Conservation (phyloP, 352 stramenopile genomes). For the Globisporangium viniferum region DNA sequence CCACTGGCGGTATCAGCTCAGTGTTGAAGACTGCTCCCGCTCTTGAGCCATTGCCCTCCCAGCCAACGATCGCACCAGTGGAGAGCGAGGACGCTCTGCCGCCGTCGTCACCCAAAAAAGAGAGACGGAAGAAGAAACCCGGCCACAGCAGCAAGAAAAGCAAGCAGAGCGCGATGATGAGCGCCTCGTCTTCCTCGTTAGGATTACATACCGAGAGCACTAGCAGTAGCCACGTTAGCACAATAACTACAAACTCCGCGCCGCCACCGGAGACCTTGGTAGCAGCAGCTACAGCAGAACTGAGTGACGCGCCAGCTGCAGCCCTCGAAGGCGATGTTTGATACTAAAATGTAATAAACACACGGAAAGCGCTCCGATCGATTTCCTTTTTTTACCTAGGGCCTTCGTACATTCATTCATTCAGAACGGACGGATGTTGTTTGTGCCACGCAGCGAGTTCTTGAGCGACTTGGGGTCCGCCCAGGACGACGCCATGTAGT, state of each 20-base stretch:
- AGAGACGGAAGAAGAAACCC: slow-evolving; percentile 10
- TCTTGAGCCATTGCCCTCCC: background rate
- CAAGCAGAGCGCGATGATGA: slow-evolving; percentile 1
- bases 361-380: background rate
- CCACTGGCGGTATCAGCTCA: background rate
- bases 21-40: background rate
- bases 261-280: background rate
- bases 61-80: background rate
- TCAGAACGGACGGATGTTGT: slow-evolving; percentile 80
- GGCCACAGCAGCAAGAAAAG: background rate
- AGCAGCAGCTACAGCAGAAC: background rate
- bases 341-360: background rate
- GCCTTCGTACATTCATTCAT: background rate
- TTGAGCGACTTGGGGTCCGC: slow-evolving; percentile 94
- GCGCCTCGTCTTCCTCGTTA: background rate
- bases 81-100: background rate
- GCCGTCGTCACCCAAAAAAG: slow-evolving; percentile 1
- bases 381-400: too few species aligned
- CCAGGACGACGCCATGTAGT: slow-evolving; percentile 94
- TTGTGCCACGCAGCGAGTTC: slow-evolving; percentile 88
- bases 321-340: background rate
- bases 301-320: background rate
- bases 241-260: background rate
- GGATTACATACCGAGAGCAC: background rate
- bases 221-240: background rate